A percentile compares a stretch with the other conserved stretches of the same genome.
Evolutionary conservation across 169 alveolate genomes (phyloP).

Genomic region (Cryptosporidium tyzzeri): DNA sequence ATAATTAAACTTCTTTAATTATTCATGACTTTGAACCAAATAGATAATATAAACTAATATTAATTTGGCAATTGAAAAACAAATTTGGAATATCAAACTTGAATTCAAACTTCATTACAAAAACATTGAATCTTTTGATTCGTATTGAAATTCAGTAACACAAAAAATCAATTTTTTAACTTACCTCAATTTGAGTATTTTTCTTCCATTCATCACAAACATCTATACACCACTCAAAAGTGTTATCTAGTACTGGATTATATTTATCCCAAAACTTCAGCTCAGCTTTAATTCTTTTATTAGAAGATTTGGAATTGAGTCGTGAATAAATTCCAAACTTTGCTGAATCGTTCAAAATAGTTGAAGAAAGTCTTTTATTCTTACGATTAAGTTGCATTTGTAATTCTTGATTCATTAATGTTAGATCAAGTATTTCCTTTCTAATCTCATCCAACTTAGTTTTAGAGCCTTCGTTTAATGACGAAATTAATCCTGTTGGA

Average conservation of each 20-base stretch:
- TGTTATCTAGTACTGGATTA: constrained; percentile 3
- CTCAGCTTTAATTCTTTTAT: constrained; percentile 32
- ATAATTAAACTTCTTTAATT: not conserved
- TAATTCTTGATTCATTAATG: constrained; percentile 3
- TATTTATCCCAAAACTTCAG: constrained; percentile 41
- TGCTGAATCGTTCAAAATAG: not conserved
- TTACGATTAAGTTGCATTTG: constrained; percentile 1
- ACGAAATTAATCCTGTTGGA: constrained; percentile 40
- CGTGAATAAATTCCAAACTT: not conserved
- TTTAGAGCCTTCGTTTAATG: not conserved
- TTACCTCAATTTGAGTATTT: constrained; percentile 68
- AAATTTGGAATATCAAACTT: not conserved
- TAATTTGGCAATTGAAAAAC: not conserved
- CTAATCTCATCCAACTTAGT: not conserved
- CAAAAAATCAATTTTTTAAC: not conserved
- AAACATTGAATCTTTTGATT: not conserved
- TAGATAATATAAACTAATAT: not conserved
- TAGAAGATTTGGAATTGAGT: not conserved
- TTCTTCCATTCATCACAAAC: constrained; percentile 58
- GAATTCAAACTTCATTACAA: not conserved
- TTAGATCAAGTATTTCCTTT: constrained; percentile 6
- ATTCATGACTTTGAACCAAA: not conserved
- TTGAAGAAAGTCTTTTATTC: not conserved
- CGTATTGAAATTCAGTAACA: not conserved
- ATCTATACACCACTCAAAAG: constrained; percentile 69